These are phyloP conservation scores for Beauveria medogensis DNA, from an alignment of 2,329 filamentous ascomycete genomes.

Conservation along the genomic window DNA sequence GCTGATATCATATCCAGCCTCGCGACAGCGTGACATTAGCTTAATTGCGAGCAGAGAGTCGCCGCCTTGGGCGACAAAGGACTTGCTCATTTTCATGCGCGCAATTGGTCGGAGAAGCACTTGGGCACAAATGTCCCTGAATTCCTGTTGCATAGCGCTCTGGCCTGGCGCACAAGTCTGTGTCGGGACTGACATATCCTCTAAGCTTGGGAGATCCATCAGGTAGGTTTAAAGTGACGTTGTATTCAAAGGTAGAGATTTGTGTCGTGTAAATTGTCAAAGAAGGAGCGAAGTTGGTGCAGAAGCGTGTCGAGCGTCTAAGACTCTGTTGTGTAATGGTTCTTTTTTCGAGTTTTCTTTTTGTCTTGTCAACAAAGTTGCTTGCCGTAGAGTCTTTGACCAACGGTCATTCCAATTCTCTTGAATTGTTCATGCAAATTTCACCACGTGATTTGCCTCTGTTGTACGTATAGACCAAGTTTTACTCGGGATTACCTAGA, in stretches of 20 bases:
- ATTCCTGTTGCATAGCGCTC: background rate
- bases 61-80: background rate
- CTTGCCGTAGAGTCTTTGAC: too few species aligned
- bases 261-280: too few species aligned
- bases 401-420: background rate
- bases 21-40: background rate
- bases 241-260: too few species aligned
- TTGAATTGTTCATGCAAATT: background rate
- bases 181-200: background rate
- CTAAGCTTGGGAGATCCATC: background rate
- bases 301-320: too few species aligned
- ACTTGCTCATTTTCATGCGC: background rate
- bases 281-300: background rate
- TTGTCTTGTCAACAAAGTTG: too few species aligned
- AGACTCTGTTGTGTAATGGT: too few species aligned
- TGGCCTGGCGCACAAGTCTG: background rate
- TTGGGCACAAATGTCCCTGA: background rate
- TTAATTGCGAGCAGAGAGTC: background rate
- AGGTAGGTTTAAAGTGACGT: background rate
- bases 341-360: too few species aligned
- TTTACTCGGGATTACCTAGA: background rate
- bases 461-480: background rate
- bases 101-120: background rate
- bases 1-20: background rate
- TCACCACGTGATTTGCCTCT: background rate